These are phyloP conservation scores for Setaria italica DNA, from an alignment of 202 grass and related monocot species.

Conservation along the genomic window DNA sequence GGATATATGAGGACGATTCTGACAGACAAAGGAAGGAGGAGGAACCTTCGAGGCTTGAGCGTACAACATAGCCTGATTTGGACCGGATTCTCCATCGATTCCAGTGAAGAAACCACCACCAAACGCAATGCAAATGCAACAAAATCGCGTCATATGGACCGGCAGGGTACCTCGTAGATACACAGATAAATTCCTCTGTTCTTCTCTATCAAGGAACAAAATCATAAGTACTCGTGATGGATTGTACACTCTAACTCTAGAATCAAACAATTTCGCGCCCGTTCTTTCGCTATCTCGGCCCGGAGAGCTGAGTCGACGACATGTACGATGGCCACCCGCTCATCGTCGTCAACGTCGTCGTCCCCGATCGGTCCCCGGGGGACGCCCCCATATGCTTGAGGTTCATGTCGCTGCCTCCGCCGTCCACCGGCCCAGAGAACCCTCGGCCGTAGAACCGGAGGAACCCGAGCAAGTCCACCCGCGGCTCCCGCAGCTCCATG, in stretches of 20 bases:
- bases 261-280: neutral
- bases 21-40: no score
- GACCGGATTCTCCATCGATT: no score
- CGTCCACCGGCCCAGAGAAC: slow-evolving; percentile 23
- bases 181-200: neutral
- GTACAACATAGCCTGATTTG: no score
- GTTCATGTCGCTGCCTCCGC: neutral
- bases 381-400: slow-evolving; percentile 23
- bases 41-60: no score
- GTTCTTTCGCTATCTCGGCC: slow-evolving; percentile 56
- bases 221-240: neutral
- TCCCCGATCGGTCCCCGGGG: slow-evolving; percentile 27
- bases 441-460: slow-evolving; percentile 77
- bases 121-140: no score
- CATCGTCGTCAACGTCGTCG: slow-evolving; percentile 44
- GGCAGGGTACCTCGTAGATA: no score
- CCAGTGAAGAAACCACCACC: no score
- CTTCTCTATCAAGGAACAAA: neutral
- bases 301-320: slow-evolving; percentile 76
- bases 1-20: no score
- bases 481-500: slow-evolving; percentile 60
- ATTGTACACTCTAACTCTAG: slow-evolving; percentile 32
- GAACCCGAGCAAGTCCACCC: slow-evolving; percentile 57
- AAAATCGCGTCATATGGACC: no score
- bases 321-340: slow-evolving; percentile 67